These are phyloP conservation scores for Alternaria postmessia DNA, from an alignment of 2,329 filamentous ascomycete genomes.

Conservation along the genomic window DNA sequence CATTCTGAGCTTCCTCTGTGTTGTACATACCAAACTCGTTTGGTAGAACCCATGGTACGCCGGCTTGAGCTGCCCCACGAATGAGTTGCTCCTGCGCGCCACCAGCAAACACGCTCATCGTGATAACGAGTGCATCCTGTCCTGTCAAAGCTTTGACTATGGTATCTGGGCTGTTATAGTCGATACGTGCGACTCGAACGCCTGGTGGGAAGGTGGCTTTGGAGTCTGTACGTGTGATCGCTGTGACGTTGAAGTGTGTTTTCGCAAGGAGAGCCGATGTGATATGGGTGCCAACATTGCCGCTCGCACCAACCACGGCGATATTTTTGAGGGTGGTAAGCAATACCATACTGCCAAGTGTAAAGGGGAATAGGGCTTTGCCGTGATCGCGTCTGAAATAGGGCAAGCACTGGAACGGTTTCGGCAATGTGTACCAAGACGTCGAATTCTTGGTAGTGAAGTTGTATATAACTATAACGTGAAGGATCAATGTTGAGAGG, in stretches of 20 bases:
- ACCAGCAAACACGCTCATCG: conserved; percentile 36
- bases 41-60: conserved; percentile 51
- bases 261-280: conserved; percentile 54
- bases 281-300: conserved; percentile 40
- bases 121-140: conserved; percentile 53
- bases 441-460: neutral
- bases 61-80: conserved; percentile 47
- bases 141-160: conserved; percentile 48
- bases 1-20: conserved; percentile 18
- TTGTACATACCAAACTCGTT: conserved; percentile 51
- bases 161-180: conserved; percentile 59
- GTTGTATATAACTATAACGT: neutral
- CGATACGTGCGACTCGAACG: conserved; percentile 51
- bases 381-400: neutral
- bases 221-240: conserved; percentile 58
- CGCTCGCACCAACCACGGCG: conserved; percentile 51
- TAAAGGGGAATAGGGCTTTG: neutral
- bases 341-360: neutral
- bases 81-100: conserved; percentile 45
- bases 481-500: neutral
- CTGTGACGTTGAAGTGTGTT: conserved; percentile 59
- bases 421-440: neutral
- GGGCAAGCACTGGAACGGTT: neutral
- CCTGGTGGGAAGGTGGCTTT: conserved; percentile 52
- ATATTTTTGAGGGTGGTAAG: conserved; percentile 41